These are phyloP conservation scores for Epicoccum sorghinum DNA, from an alignment of 2,329 filamentous ascomycete species.

Conservation along the genomic window DNA sequence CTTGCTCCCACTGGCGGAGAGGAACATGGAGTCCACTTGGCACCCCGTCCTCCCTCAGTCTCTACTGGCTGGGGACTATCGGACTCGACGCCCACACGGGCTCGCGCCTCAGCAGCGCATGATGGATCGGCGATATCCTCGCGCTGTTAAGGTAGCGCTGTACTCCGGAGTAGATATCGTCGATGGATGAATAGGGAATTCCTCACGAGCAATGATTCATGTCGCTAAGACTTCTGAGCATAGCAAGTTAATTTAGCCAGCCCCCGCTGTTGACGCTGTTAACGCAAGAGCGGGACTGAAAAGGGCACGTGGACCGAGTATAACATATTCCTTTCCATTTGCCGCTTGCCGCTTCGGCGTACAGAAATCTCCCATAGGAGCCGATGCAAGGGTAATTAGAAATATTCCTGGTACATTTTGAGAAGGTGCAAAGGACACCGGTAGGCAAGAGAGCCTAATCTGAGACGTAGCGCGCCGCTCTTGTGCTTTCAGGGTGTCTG, in stretches of 20 bases:
- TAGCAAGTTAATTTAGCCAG: not conserved
- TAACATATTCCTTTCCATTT: slow-evolving; percentile 1
- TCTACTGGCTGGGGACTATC: slow-evolving; percentile 11
- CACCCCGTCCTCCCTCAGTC: slow-evolving; percentile 13
- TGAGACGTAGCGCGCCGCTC: slow-evolving; percentile 30
- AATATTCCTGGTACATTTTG: slow-evolving; percentile 25
- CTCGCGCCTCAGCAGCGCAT: slow-evolving; percentile 11
- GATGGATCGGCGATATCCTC: slow-evolving; percentile 8
- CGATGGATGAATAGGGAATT: not conserved
- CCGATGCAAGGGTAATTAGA: slow-evolving; percentile 11
- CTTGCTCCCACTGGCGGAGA: slow-evolving; percentile 22
- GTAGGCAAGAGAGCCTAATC: slow-evolving; percentile 10
- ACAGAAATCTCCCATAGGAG: not conserved
- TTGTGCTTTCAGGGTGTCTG: slow-evolving; percentile 10
- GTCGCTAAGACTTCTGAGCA: not conserved
- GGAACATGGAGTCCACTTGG: slow-evolving; percentile 24
- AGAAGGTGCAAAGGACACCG: slow-evolving; percentile 20
- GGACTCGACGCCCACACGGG: slow-evolving; percentile 15
- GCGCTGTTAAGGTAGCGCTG: not conserved
- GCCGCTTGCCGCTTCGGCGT: slow-evolving; percentile 14
- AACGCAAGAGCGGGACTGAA: not conserved
- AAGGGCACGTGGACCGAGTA: slow-evolving; percentile 7
- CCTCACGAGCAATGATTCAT: not conserved
- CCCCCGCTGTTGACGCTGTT: not conserved
- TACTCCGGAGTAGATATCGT: slow-evolving; percentile 5